Evolutionary conservation across 495 filamentous ascomycete species (phyloP).

Genomic region (Penicillium lividum): DNA sequence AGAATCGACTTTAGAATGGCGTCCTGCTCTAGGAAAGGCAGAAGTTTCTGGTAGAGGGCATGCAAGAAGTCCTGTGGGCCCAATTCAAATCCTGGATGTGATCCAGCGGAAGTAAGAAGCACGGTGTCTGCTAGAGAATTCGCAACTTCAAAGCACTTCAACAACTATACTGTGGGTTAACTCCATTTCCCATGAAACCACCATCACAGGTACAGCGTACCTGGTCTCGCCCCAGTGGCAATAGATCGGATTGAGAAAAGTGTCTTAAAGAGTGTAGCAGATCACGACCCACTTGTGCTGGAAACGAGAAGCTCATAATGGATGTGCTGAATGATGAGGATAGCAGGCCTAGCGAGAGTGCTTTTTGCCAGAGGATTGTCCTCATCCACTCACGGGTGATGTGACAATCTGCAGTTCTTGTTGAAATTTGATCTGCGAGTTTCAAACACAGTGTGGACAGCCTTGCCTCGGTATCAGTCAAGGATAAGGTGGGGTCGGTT

Average conservation of each 20-base stretch:
- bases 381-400: constrained; percentile 65
- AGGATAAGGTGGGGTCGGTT: not conserved
- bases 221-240: constrained; percentile 37
- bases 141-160: constrained; percentile 39
- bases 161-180: constrained; percentile 15
- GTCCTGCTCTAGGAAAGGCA: constrained; percentile 34
- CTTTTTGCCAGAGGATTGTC: constrained; percentile 76
- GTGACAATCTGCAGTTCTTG: constrained; percentile 31
- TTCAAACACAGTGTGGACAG: constrained; percentile 22
- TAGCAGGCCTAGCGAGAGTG: constrained; percentile 49
- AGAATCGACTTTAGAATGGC: constrained; percentile 29
- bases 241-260: constrained; percentile 29
- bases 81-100: constrained; percentile 17
- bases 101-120: constrained; percentile 17
- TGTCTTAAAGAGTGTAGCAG: constrained; percentile 50
- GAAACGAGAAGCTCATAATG: constrained; percentile 69
- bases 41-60: constrained; percentile 34
- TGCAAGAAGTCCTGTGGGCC: constrained; percentile 34
- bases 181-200: not conserved
- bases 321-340: constrained; percentile 57
- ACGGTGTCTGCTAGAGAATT: constrained; percentile 37
- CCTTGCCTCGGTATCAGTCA: constrained; percentile 24
- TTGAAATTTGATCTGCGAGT: constrained; percentile 15
- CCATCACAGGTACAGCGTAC: constrained; percentile 10
- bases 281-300: constrained; percentile 68